A percentile compares a stretch with the other conserved stretches of the same genome.
Conservation (phyloP, 2,329 filamentous ascomycete genomes). For the Diplodia mutila region DNA sequence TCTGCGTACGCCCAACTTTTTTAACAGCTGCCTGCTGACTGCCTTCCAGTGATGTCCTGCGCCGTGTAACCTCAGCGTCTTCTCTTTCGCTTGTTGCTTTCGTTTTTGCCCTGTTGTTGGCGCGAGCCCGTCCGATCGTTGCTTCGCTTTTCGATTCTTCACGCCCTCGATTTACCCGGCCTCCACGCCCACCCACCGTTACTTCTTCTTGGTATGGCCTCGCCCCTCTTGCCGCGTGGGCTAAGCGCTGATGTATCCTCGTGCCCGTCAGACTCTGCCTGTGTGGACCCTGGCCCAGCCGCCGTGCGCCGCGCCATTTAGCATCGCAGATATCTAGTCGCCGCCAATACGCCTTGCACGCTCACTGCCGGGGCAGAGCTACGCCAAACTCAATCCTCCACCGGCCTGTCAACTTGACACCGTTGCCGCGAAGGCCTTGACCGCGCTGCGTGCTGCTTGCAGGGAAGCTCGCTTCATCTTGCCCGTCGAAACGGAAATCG, state of each 20-base stretch:
- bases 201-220: conserved; percentile 42
- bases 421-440: conserved; percentile 22
- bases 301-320: conserved; percentile 34
- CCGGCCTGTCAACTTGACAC: conserved; percentile 26
- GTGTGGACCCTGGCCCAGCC: conserved; percentile 40
- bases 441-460: conserved; percentile 20
- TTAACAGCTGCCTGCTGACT: conserved; percentile 1
- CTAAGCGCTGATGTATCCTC: conserved; percentile 44
- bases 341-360: conserved; percentile 23
- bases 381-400: conserved; percentile 24
- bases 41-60: conserved; percentile 14
- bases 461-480: conserved; percentile 25
- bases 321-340: conserved; percentile 34
- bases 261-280: conserved; percentile 39
- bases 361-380: conserved; percentile 15
- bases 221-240: conserved; percentile 39
- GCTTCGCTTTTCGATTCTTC: conserved; percentile 25
- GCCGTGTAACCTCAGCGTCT: conserved; percentile 36
- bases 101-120: conserved; percentile 42
- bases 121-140: conserved; percentile 40
- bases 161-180: conserved; percentile 46
- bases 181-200: conserved; percentile 38
- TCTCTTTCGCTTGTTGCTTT: conserved; percentile 39
- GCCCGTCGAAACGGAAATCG: conserved; percentile 20
- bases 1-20: conserved; percentile 23